Evolutionary conservation across 2,329 filamentous ascomycete genomes (phyloP).

Genomic region (Pseudocercospora vitis): DNA sequence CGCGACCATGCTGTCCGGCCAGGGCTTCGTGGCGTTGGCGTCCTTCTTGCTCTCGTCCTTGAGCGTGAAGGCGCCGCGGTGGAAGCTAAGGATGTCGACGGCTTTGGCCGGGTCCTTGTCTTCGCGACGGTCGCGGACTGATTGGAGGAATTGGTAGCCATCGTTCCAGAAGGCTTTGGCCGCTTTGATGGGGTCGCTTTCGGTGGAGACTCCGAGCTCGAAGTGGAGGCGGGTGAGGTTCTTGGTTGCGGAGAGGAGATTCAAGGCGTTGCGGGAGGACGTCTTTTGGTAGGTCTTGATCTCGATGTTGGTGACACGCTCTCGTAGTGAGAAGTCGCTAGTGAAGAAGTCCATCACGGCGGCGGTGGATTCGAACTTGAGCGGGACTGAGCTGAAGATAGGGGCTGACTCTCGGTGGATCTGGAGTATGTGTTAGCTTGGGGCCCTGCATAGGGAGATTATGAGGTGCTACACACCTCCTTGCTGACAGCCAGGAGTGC

Average conservation of each 20-base stretch:
- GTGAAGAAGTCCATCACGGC: constrained; percentile 38
- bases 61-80: constrained; percentile 30
- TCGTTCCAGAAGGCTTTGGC: constrained; percentile 40
- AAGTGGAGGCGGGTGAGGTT: constrained; percentile 36
- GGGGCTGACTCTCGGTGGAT: constrained; percentile 33
- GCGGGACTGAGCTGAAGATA: constrained; percentile 35
- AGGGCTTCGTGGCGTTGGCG: constrained; percentile 20
- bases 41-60: constrained; percentile 32
- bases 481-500: constrained; percentile 38
- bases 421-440: constrained; percentile 15
- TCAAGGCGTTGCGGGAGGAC: constrained; percentile 35
- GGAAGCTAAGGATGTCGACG: constrained; percentile 35
- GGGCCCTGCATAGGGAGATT: neutral
- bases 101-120: constrained; percentile 23
- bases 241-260: constrained; percentile 35
- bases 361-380: constrained; percentile 37
- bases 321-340: constrained; percentile 24
- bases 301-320: constrained; percentile 30
- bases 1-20: constrained; percentile 25
- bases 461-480: constrained; percentile 24
- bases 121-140: constrained; percentile 13
- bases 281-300: constrained; percentile 35
- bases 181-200: constrained; percentile 36
- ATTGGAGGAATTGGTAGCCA: constrained; percentile 34
- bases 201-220: constrained; percentile 30